phyloP scores from a whole-genome alignment of 2,329 filamentous ascomycete species.

The Fusarium drepaniforme region DNA sequence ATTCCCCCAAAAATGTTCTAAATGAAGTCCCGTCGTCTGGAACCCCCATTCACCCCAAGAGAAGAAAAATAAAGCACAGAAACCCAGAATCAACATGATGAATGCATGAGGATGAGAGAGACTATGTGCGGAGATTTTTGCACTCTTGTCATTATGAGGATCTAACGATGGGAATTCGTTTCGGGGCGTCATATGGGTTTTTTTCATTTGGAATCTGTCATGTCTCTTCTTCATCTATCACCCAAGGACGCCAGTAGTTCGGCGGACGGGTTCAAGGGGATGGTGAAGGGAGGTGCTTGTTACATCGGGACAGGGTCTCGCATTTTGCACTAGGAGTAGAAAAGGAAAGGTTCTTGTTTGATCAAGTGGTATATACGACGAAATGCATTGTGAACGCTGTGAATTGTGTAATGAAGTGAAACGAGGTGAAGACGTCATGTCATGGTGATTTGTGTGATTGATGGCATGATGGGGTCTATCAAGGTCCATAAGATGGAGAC shows the following conservation, averaged over 20 bases:
- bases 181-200: constrained; percentile 14
- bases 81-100: constrained; percentile 45
- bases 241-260: constrained; percentile 44
- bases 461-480: not conserved
- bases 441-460: not conserved
- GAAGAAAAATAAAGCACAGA: constrained; percentile 52
- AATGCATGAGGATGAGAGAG: constrained; percentile 43
- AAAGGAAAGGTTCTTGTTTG: constrained; percentile 52
- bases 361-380: constrained; percentile 34
- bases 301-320: constrained; percentile 49
- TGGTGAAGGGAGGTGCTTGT: constrained; percentile 45
- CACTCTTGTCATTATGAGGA: constrained; percentile 17
- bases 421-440: not conserved
- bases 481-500: not conserved
- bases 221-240: constrained; percentile 10
- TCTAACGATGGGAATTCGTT: constrained; percentile 12
- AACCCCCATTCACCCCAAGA: constrained; percentile 39
- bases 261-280: constrained; percentile 40
- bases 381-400: not conserved
- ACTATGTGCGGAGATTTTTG: constrained; percentile 32
- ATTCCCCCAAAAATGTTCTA: constrained; percentile 50
- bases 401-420: not conserved
- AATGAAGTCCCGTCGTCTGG: constrained; percentile 50
- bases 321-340: constrained; percentile 54
- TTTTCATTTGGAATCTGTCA: constrained; percentile 3